Percentiles rank a stretch among this genome's conserved stretches.
Conservation (phyloP, 2,329 filamentous ascomycete species). For the Aspergillus japonicus region DNA sequence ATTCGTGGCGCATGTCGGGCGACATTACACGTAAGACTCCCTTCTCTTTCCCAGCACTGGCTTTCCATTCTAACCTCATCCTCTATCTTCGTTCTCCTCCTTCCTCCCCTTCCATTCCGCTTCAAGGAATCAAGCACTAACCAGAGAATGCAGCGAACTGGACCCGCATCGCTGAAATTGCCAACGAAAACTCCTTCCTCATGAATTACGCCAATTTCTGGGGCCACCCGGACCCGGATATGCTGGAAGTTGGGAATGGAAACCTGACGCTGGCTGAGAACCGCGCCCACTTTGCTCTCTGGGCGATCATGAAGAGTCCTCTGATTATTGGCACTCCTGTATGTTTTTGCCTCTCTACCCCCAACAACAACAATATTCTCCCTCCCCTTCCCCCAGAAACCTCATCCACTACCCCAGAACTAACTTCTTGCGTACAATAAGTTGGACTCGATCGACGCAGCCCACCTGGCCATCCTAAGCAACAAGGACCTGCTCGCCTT, state of each 20-base stretch:
- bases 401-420: background rate
- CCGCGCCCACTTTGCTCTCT: slow-evolving; percentile 53
- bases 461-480: slow-evolving; percentile 43
- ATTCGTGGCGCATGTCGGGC: slow-evolving; percentile 45
- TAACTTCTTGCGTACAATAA: slow-evolving; percentile 7
- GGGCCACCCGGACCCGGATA: slow-evolving; percentile 53
- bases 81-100: too few species aligned
- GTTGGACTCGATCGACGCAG: slow-evolving; percentile 37
- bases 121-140: background rate
- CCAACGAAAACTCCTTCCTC: slow-evolving; percentile 52
- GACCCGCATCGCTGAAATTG: slow-evolving; percentile 40
- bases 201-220: slow-evolving; percentile 49
- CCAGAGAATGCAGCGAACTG: slow-evolving; percentile 15
- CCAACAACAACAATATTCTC: too few species aligned
- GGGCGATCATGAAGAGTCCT: slow-evolving; percentile 53
- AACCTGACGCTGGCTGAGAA: slow-evolving; percentile 48
- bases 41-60: background rate
- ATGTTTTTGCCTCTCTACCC: slow-evolving; percentile 1
- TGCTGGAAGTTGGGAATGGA: slow-evolving; percentile 53
- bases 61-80: too few species aligned
- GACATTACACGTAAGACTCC: slow-evolving; percentile 31
- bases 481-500: slow-evolving; percentile 44
- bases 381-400: background rate
- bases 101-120: background rate
- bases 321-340: slow-evolving; percentile 49